Base-by-base conservation (phyloP, 164 flowering plant species). In the Paratinospora sagittata region DNA sequence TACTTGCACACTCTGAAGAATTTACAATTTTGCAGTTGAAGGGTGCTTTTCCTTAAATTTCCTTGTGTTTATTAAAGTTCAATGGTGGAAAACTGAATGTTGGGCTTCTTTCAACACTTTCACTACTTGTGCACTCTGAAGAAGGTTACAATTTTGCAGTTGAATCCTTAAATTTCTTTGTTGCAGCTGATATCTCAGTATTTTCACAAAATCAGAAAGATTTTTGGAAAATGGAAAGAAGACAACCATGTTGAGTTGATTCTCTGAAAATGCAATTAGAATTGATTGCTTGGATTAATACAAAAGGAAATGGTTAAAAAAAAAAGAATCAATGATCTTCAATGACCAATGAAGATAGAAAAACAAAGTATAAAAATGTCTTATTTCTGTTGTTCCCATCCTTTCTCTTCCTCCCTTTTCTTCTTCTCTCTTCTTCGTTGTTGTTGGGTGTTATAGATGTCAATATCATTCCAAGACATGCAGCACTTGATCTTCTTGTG, bases 401-500 rank as follows among this genome's bases (percentile, higher is more conserved):
- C 11, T 4, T 17, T 52, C 58, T 3, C 23, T 52, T n/a, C 13
- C 45, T 37, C 30, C 41, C 67, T 36, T 19, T n/a, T 19, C 45
- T 34, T 24, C 41, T 64, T 36, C 36, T 52, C 7, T 23, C 0
- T 34, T 24, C 33, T 69, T 70, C 57, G 67, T 2, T 74, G 68
- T 27, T 76, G 73, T 74, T 66, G 74, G 63, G 78, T 65, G 70
- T 19, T 17, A 52, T 61, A 73, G 74, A 79, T 63, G 78, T 79
- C 72, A 12, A 86, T 63, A 37, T 86, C 98, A 76, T 76, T 85
- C 88, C 86, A 85, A 21, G 95, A 82, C 72, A 80, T 45, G 78
- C 84, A 85, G 78, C 84, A 85, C 67, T 86, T 91, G 75, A 88
- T 83, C 88, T 86, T 94, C 88, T 92, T 94, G 30, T 94, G 89